phyloP scores from a whole-genome alignment of 768 basidiomycete species.

The Vararia minispora region DNA sequence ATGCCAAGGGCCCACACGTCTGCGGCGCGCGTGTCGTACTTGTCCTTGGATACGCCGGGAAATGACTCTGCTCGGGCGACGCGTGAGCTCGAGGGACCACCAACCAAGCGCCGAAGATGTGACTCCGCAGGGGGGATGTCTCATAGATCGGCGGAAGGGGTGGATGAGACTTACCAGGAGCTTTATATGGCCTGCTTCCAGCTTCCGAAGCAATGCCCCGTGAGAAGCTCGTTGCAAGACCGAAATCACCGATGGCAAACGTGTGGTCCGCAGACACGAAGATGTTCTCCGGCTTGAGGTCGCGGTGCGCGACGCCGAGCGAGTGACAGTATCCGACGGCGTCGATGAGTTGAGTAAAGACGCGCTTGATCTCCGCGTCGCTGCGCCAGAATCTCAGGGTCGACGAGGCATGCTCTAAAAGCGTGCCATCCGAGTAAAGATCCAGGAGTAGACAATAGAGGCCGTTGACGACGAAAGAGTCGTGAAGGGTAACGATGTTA shows the following conservation, averaged over 20 bases:
- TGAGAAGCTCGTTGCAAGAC: constrained; percentile 82
- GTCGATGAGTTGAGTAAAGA: constrained; percentile 90
- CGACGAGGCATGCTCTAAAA: constrained; percentile 83
- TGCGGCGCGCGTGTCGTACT: constrained; percentile 81
- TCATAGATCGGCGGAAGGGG: constrained; percentile 5
- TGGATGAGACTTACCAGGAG: constrained; percentile 51
- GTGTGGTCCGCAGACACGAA: constrained; percentile 65
- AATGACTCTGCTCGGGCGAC: too few species aligned
- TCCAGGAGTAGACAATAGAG: constrained; percentile 91
- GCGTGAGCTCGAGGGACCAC: too few species aligned
- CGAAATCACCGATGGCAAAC: constrained; percentile 90
- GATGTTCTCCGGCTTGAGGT: constrained; percentile 95
- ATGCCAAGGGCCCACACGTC: constrained; percentile 97
- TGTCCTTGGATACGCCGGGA: too few species aligned
- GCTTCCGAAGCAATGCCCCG: constrained; percentile 83
- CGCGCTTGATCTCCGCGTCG: constrained; percentile 72
- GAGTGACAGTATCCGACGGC: constrained; percentile 90
- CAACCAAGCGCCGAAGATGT: constrained; percentile 51
- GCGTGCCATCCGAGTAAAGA: constrained; percentile 81
- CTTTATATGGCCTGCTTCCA: constrained; percentile 97
- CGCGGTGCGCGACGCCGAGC: constrained; percentile 89
- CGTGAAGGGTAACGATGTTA: constrained; percentile 80
- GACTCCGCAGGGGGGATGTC: constrained; percentile 57
- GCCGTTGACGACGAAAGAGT: constrained; percentile 71
- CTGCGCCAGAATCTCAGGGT: constrained; percentile 73